phyloP scores from a whole-genome alignment of 352 stramenopile species.

The Pythium coloratum region DNA sequence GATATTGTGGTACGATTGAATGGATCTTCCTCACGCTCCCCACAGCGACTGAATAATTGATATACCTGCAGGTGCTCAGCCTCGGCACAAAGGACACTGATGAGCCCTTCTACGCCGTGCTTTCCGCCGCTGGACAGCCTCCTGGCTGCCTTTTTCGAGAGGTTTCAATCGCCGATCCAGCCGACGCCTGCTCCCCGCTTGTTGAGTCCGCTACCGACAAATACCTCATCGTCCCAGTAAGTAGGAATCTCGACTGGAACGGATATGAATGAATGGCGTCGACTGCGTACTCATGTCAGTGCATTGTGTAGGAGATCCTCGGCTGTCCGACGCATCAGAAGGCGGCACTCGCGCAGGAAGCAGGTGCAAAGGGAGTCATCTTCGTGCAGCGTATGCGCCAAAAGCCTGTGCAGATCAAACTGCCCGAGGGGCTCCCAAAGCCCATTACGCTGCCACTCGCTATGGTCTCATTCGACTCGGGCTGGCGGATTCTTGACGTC shows the following conservation, averaged over 20 bases:
- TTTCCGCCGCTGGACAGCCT: conserved; percentile 52
- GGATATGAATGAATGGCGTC: too few species aligned
- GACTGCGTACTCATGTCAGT: neutral
- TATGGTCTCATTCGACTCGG: conserved; percentile 69
- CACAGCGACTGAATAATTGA: too few species aligned
- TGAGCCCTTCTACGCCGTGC: conserved; percentile 50
- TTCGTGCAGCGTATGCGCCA: conserved; percentile 56
- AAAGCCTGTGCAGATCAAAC: conserved; percentile 55
- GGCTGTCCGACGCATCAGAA: conserved; percentile 72
- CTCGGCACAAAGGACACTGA: conserved; percentile 43
- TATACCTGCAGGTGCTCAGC: conserved; percentile 39
- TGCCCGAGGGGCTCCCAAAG: conserved; percentile 44
- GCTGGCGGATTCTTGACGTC: conserved; percentile 42
- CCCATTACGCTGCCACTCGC: conserved; percentile 54
- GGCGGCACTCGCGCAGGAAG: conserved; percentile 52
- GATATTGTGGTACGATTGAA: neutral
- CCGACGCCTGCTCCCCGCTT: conserved; percentile 55
- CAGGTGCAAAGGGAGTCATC: conserved; percentile 57
- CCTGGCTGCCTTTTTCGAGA: conserved; percentile 58
- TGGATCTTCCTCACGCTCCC: too few species aligned
- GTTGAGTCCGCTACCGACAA: conserved; percentile 43
- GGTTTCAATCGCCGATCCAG: conserved; percentile 49
- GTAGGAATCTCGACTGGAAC: neutral
- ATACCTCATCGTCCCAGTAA: conserved; percentile 64
- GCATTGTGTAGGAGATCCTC: conserved; percentile 7